Percentiles rank a stretch among this genome's conserved stretches.
phyloP scores from a whole-genome alignment of 805 yeast genomes.

The Clavispora santaluciae region DNA sequence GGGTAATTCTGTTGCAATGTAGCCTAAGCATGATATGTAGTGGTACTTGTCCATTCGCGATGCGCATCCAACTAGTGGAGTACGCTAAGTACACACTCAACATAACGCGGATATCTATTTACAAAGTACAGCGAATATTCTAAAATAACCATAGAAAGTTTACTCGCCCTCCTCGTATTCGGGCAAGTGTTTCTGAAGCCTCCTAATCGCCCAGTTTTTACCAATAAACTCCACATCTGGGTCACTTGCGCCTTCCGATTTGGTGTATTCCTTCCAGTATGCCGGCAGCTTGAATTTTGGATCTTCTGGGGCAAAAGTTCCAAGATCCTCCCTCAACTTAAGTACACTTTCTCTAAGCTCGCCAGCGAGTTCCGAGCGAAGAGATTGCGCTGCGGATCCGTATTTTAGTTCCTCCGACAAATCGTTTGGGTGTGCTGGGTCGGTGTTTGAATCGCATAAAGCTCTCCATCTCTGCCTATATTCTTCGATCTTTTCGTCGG shows the following conservation, averaged over 20 bases:
- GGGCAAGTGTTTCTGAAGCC: conserved; percentile 52
- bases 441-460: conserved; percentile 51
- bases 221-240: conserved; percentile 72
- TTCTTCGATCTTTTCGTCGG: conserved; percentile 51
- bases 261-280: conserved; percentile 73
- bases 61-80: neutral
- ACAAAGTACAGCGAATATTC: neutral
- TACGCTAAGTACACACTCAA: neutral
- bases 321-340: conserved; percentile 38
- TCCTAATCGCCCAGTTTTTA: conserved; percentile 74
- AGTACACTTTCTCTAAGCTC: conserved; percentile 61
- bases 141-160: neutral
- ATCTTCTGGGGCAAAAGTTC: conserved; percentile 56
- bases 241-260: conserved; percentile 59
- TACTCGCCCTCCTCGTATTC: conserved; percentile 12
- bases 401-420: conserved; percentile 55
- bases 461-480: conserved; percentile 70
- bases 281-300: conserved; percentile 58
- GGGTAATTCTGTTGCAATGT: neutral
- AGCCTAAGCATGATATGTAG: neutral
- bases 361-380: conserved; percentile 68
- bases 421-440: conserved; percentile 50
- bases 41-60: neutral
- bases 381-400: conserved; percentile 59
- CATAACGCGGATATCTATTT: neutral